Evolutionary conservation across 805 yeast genomes (phyloP).

Genomic region (Lipomyces starkeyi): DNA sequence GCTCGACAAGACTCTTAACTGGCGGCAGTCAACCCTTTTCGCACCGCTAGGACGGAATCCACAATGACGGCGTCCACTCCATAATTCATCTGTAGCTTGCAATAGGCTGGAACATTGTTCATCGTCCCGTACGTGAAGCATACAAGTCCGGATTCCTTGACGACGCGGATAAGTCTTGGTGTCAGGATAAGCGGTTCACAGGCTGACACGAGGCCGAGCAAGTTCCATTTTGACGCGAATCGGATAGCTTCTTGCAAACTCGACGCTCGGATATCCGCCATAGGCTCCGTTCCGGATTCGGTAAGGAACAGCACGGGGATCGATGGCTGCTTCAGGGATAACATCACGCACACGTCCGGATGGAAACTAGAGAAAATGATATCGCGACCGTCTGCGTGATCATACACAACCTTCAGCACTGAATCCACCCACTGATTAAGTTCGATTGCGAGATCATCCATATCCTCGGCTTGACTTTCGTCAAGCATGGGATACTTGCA

Average conservation of each 20-base stretch:
- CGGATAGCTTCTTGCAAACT: conserved; percentile 90
- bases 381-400: conserved; percentile 78
- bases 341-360: conserved; percentile 86
- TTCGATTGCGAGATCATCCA: conserved; percentile 84
- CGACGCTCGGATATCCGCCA: conserved; percentile 89
- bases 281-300: conserved; percentile 80
- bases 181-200: conserved; percentile 85
- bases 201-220: conserved; percentile 89
- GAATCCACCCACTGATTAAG: conserved; percentile 89
- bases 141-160: conserved; percentile 86
- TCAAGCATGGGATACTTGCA: conserved; percentile 92
- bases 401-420: conserved; percentile 77
- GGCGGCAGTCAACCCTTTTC: conserved; percentile 32
- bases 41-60: conserved; percentile 70
- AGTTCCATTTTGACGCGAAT: conserved; percentile 88
- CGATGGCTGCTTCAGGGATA: conserved; percentile 81
- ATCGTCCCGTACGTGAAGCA: conserved; percentile 89
- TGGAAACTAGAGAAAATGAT: conserved; percentile 91
- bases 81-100: conserved; percentile 83
- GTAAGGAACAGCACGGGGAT: conserved; percentile 90
- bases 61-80: conserved; percentile 99
- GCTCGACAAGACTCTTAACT: background rate
- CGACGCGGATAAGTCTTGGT: conserved; percentile 87
- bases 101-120: conserved; percentile 84
- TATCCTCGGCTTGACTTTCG: conserved; percentile 86